Base-by-base conservation (phyloP, 345 rosid species). In the Rhodamnia rubescens region DNA sequence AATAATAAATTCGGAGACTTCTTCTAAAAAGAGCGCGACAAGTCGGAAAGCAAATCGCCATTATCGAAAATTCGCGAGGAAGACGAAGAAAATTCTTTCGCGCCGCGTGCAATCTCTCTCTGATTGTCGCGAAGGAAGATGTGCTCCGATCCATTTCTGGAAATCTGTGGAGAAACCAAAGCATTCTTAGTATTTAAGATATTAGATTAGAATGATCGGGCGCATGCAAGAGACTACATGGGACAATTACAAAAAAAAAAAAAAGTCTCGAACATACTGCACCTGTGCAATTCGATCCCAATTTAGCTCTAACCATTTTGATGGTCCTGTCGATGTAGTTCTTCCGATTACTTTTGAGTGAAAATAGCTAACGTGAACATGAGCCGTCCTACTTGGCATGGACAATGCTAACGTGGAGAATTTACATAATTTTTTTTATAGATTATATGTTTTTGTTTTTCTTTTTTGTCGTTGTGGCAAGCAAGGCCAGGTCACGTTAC, bases 351-450 rank as follows among this genome's bases (percentile, higher is more conserved):
- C 16, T 53, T 53, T 16, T 53, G 21, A 0, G 3, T 1, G 21
- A 16, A 2, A 53, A 53, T 53, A 6, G 8, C 3, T 16, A 21
- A 6, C 0, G 55, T 16, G 55, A 53, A 16, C 55, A 6, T 53
- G 1, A 3, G 7, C 21, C 7, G 7, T 53, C 55, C 7, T 53
- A 7, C 8, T 6, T 18, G 21, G 7, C 0, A 53, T 0, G 8
- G 21, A 16, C 8, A 20, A 0, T 2, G 3, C 8, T 53, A 3
- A 16, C 21, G 55, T 16, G 20, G 1, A 16, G 8, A 53, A 53
- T 53, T 53, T 6, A 53, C 3, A 4, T 6, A 16, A 6, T 16
- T 16, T 53, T 7, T 53, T 13, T 6, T 53, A 6, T 53, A 2
- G 20, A 16, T 6, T 53, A 0, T 53, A 53, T 53, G 6, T 4